Evolutionary conservation across 371 early-diverging fungal species (phyloP).

Genomic region (Umbelopsis sp.): DNA sequence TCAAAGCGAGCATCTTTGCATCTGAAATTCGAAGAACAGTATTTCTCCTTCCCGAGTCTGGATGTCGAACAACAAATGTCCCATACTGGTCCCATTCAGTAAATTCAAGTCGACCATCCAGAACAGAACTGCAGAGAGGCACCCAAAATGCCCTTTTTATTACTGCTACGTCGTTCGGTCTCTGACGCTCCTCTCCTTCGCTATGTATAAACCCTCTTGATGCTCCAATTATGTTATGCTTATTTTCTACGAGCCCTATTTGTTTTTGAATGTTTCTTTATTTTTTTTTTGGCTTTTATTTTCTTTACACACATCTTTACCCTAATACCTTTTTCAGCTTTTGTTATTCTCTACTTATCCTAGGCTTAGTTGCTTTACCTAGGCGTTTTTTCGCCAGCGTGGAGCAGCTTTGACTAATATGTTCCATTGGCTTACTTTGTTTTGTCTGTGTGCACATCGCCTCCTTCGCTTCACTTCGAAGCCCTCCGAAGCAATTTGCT

Average conservation of each 20-base stretch:
- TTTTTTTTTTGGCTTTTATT: background rate
- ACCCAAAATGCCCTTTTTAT: too few relatives aligned
- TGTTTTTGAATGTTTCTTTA: background rate
- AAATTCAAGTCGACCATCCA: background rate
- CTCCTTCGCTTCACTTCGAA: too few relatives aligned
- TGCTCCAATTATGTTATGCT: background rate
- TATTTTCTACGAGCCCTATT: background rate
- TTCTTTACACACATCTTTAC: background rate
- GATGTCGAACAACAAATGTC: background rate
- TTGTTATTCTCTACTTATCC: background rate
- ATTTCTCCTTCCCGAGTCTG: constrained; percentile 11
- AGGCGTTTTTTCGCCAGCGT: too few relatives aligned
- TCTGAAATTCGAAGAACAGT: constrained; percentile 14
- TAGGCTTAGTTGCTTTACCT: background rate
- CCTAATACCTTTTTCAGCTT: background rate
- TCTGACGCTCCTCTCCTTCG: background rate
- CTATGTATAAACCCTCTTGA: background rate
- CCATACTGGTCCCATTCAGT: background rate
- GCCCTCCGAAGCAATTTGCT: too few relatives aligned
- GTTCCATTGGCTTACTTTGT: too few relatives aligned
- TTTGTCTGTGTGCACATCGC: too few relatives aligned
- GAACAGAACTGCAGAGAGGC: too few relatives aligned
- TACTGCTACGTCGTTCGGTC: too few relatives aligned
- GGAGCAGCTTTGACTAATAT: too few relatives aligned
- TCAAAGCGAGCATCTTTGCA: constrained; percentile 10